phyloP scores from a whole-genome alignment of 192 early-diverging fungal species.

The Coemansia sp. region DNA sequence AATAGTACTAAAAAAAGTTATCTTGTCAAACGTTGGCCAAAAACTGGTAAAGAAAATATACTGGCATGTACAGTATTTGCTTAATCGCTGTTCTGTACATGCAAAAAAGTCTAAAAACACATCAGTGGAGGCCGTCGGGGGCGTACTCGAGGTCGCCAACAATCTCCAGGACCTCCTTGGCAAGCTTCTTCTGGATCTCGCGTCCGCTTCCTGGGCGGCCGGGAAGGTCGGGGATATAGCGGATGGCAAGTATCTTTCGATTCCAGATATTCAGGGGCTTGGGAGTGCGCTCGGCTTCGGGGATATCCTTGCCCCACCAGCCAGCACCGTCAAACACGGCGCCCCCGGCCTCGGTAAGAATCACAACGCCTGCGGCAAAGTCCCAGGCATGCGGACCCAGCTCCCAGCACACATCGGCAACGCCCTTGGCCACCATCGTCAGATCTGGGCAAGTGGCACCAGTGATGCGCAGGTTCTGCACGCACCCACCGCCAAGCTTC shows the following conservation, averaged over 20 bases:
- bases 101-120: too few relatives aligned
- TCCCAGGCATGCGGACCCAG: conserved; percentile 80
- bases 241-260: conserved; percentile 33
- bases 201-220: conserved; percentile 33
- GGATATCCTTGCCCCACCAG: conserved; percentile 32
- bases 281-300: conserved; percentile 16
- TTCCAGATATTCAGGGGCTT: conserved; percentile 46
- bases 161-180: conserved; percentile 59
- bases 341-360: conserved; percentile 86
- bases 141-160: conserved; percentile 60
- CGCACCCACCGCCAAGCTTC: conserved; percentile 55
- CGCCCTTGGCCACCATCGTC: conserved; percentile 78
- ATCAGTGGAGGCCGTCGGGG: conserved; percentile 40
- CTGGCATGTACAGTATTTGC: too few relatives aligned
- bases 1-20: too few relatives aligned
- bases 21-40: too few relatives aligned
- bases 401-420: conserved; percentile 90
- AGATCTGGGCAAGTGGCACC: conserved; percentile 81
- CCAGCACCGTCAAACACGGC: conserved; percentile 64
- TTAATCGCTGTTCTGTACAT: too few relatives aligned
- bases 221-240: conserved; percentile 36
- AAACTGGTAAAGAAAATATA: too few relatives aligned
- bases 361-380: conserved; percentile 86
- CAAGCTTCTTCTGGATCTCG: conserved; percentile 58
- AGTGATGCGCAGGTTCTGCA: conserved; percentile 72